Conservation (phyloP, 768 basidiomycete genomes). For the Gyrodon lividus region DNA sequence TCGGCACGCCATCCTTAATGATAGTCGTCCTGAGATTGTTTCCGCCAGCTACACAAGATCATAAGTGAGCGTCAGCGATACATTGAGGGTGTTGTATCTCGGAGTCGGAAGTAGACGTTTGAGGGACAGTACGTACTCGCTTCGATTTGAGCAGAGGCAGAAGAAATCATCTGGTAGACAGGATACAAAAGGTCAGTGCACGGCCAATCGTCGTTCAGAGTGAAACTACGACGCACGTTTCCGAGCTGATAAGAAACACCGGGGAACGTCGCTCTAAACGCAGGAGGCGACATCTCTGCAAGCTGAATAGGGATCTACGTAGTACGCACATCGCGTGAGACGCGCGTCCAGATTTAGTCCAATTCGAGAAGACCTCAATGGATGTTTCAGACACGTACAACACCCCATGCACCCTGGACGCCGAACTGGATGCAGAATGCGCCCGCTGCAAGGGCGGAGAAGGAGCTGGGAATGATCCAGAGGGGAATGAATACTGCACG, state of each 20-base stretch:
- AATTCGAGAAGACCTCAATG: background rate
- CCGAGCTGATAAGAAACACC: slow-evolving; percentile 85
- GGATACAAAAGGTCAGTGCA: background rate
- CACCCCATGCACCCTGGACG: slow-evolving; percentile 90
- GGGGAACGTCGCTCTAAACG: slow-evolving; percentile 85
- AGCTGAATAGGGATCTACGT: slow-evolving; percentile 70
- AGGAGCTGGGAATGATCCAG: slow-evolving; percentile 77
- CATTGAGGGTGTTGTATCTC: too few species aligned
- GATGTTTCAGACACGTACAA: slow-evolving; percentile 45
- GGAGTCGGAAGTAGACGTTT: background rate
- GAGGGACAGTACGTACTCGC: slow-evolving; percentile 15
- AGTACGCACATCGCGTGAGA: background rate
- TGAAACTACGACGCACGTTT: slow-evolving; percentile 40
- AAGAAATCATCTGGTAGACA: slow-evolving; percentile 55
- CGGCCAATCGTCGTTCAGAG: background rate
- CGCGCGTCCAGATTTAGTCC: background rate
- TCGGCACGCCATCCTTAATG: slow-evolving; percentile 34
- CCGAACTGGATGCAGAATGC: slow-evolving; percentile 87
- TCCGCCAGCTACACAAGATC: slow-evolving; percentile 49
- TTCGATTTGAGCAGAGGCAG: slow-evolving; percentile 62
- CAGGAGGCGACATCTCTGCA: slow-evolving; percentile 82
- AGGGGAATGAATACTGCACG: slow-evolving; percentile 59
- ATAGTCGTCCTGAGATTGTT: slow-evolving; percentile 52
- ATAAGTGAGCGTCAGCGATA: background rate
- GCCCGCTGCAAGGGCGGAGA: slow-evolving; percentile 70